Percentiles rank a stretch among this genome's conserved stretches.
Evolutionary conservation across 345 rosid species (phyloP).

Genomic region (Gossypium thurberi): DNA sequence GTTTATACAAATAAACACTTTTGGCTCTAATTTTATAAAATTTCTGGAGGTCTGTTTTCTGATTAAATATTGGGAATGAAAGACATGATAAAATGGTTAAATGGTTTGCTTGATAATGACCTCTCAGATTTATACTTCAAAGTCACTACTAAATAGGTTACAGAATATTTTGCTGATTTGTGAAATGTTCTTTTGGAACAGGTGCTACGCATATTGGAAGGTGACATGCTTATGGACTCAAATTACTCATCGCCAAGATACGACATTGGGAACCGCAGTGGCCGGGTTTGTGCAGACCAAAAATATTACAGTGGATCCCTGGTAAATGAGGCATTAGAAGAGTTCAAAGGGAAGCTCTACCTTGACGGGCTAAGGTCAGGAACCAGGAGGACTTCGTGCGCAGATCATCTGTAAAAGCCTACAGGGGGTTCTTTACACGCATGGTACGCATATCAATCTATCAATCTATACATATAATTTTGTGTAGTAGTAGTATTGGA

Average conservation of each 20-base stretch:
- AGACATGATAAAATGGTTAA: background rate
- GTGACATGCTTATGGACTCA: slow-evolving; percentile 69
- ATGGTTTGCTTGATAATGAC: background rate
- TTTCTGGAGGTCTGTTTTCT: background rate
- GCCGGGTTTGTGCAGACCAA: slow-evolving; percentile 57
- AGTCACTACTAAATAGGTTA: background rate
- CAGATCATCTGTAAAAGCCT: slow-evolving; percentile 20
- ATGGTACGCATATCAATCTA: background rate
- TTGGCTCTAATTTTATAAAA: too few species aligned
- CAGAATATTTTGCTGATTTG: background rate
- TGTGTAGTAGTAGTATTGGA: slow-evolving; percentile 14
- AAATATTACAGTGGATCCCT: slow-evolving; percentile 45
- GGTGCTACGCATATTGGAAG: slow-evolving; percentile 95
- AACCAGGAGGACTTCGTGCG: slow-evolving; percentile 30
- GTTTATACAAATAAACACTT: background rate
- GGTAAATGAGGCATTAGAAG: slow-evolving; percentile 48
- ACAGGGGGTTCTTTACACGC: background rate
- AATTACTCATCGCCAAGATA: slow-evolving; percentile 61
- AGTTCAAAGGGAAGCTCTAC: slow-evolving; percentile 54
- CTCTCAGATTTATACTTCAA: background rate
- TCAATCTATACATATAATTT: background rate
- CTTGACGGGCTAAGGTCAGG: slow-evolving; percentile 35
- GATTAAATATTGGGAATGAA: background rate
- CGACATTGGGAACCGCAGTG: slow-evolving; percentile 76
- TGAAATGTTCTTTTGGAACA: slow-evolving; percentile 18